A percentile compares a stretch with the other conserved stretches of the same genome.
Evolutionary conservation across 2,329 filamentous ascomycete species (phyloP).

Genomic region (Hypoxylon sp.): DNA sequence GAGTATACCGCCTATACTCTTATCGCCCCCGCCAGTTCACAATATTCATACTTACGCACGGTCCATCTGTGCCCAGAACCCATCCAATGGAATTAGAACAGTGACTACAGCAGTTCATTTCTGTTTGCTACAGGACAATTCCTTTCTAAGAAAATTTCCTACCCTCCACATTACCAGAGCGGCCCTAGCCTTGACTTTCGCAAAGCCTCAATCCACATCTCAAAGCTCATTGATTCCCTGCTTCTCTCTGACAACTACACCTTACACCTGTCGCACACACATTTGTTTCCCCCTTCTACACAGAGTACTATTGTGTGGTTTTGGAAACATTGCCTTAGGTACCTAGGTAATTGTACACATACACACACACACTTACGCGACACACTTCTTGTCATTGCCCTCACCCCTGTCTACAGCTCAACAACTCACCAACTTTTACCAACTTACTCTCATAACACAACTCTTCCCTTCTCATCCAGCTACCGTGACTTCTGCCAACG

Average conservation of each 20-base stretch:
- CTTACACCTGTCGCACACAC: background rate
- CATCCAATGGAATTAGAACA: background rate
- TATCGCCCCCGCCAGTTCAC: background rate
- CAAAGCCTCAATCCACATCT: constrained; percentile 34
- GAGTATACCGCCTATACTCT: background rate
- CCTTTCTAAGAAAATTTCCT: constrained; percentile 40
- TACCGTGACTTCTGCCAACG: constrained; percentile 15
- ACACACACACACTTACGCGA: too few species aligned
- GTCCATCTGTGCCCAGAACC: background rate
- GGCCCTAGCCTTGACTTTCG: constrained; percentile 33
- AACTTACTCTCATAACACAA: background rate
- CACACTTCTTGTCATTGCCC: too few species aligned
- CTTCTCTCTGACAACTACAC: background rate
- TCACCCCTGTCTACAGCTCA: background rate
- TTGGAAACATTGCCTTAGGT: too few species aligned
- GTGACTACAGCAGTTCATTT: background rate
- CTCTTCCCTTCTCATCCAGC: background rate
- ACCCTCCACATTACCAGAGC: constrained; percentile 15
- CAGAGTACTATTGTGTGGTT: background rate
- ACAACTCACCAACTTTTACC: background rate
- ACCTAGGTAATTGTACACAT: too few species aligned
- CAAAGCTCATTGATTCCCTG: constrained; percentile 7
- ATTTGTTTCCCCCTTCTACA: background rate
- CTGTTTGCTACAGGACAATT: constrained; percentile 40
- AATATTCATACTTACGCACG: background rate